A percentile compares a stretch with the other conserved stretches of the same genome.
Evolutionary conservation across 108 stramenopile genomes (phyloP).

Genomic region (Conticribra weissflogii): DNA sequence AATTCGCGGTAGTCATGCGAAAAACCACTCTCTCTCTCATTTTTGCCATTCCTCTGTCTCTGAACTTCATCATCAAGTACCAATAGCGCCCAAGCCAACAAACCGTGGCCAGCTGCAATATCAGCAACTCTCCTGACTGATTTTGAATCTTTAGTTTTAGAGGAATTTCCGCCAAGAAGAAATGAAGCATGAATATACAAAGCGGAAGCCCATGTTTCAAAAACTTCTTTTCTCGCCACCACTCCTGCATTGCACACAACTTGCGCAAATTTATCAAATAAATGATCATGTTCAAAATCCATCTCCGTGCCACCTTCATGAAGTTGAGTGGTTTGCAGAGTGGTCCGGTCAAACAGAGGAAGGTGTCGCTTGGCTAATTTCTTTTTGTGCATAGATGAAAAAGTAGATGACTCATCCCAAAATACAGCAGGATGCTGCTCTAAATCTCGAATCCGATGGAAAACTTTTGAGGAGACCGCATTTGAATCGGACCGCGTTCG

Average conservation of each 20-base stretch:
- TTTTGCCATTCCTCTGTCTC: background rate
- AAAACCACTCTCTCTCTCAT: too few species aligned
- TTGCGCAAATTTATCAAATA: conserved; percentile 66
- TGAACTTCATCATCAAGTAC: conserved; percentile 39
- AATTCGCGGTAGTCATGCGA: too few species aligned
- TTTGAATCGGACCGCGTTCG: background rate
- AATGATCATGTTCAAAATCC: conserved; percentile 8
- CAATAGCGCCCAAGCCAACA: conserved; percentile 69
- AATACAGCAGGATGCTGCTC: conserved; percentile 32
- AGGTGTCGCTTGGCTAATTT: conserved; percentile 36
- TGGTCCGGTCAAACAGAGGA: conserved; percentile 29
- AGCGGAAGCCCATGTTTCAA: conserved; percentile 74
- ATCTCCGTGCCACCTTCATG: background rate
- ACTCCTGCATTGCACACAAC: conserved; percentile 49
- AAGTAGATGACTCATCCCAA: conserved; percentile 33
- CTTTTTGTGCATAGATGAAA: conserved; percentile 44
- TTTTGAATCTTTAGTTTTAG: background rate
- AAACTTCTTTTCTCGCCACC: conserved; percentile 70
- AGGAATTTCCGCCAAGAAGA: conserved; percentile 9
- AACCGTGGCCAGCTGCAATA: conserved; percentile 66
- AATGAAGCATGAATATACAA: conserved; percentile 59
- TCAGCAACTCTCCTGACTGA: conserved; percentile 48
- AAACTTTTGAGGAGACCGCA: background rate
- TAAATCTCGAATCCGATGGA: conserved; percentile 27
- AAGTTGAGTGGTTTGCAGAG: too few species aligned